A percentile compares a stretch with the other conserved stretches of the same genome.
phyloP scores from a whole-genome alignment of 331 rosid species.

The Acacia pycnantha region DNA sequence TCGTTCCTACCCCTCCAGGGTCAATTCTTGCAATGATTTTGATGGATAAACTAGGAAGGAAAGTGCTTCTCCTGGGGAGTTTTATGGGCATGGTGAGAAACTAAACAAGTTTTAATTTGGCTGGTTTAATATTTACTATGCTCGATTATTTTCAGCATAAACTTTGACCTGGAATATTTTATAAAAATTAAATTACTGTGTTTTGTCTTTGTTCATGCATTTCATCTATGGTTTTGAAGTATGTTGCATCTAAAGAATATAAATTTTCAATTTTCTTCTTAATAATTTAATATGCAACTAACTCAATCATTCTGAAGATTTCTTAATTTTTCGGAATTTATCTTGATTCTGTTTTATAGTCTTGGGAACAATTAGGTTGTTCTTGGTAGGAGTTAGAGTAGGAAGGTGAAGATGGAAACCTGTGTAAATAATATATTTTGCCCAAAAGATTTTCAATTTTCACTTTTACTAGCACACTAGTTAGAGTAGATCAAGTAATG shows the following conservation, averaged over 20 bases:
- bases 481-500: background rate
- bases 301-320: background rate
- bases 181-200: slow-evolving; percentile 10
- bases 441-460: slow-evolving; percentile 12
- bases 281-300: background rate
- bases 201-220: background rate
- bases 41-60: slow-evolving; percentile 96
- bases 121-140: slow-evolving; percentile 12
- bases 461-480: slow-evolving; percentile 3
- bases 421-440: background rate
- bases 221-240: background rate
- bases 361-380: slow-evolving; percentile 3
- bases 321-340: slow-evolving; percentile 3
- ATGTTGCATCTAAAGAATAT: background rate
- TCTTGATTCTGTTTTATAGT: background rate
- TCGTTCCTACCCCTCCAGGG: slow-evolving; percentile 51
- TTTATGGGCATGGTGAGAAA: slow-evolving; percentile 87
- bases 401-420: background rate
- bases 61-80: slow-evolving; percentile 84
- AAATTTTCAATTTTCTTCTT: background rate
- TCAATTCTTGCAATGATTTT: slow-evolving; percentile 73
- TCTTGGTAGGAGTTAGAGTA: background rate
- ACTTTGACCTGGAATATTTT: background rate
- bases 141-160: slow-evolving; percentile 6
- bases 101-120: slow-evolving; percentile 3